Conservation (phyloP, 345 rosid species). For the Linum usitatissimum region DNA sequence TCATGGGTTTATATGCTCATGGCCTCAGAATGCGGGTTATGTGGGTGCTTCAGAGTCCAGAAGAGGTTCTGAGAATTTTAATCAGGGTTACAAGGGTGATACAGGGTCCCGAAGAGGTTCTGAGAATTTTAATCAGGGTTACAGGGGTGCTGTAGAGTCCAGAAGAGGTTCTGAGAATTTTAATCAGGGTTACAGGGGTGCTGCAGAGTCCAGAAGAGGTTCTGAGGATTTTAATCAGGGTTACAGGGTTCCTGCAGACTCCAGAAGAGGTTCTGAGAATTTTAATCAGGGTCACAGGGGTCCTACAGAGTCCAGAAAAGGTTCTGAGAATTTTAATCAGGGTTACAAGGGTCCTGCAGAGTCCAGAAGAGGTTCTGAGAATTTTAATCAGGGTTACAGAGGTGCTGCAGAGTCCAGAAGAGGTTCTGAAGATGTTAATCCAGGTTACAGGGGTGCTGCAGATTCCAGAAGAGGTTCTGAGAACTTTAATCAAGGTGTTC, state of each 20-base stretch:
- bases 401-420: too few relatives aligned
- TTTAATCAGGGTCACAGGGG: too few relatives aligned
- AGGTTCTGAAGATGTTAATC: not conserved
- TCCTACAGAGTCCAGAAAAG: too few relatives aligned
- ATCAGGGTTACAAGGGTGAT: too few relatives aligned
- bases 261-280: too few relatives aligned
- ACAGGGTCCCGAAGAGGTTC: too few relatives aligned
- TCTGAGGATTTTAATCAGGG: slow-evolving; percentile 18
- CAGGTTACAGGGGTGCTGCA: slow-evolving; percentile 23
- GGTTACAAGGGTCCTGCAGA: not conserved
- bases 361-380: too few relatives aligned
- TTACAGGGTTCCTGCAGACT: too few relatives aligned
- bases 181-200: slow-evolving; percentile 17
- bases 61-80: slow-evolving; percentile 26
- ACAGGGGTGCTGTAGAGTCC: too few relatives aligned
- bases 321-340: slow-evolving; percentile 13
- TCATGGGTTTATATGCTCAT: slow-evolving; percentile 16
- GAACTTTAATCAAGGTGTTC: slow-evolving; percentile 19
- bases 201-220: slow-evolving; percentile 28
- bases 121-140: too few relatives aligned
- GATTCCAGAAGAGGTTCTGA: slow-evolving; percentile 36
- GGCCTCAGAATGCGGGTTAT: slow-evolving; percentile 33
- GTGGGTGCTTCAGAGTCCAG: slow-evolving; percentile 28
- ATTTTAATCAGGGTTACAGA: too few relatives aligned
- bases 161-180: slow-evolving; percentile 15